phyloP scores from a whole-genome alignment of 139 green algal species.

The Eudorina sp. region DNA sequence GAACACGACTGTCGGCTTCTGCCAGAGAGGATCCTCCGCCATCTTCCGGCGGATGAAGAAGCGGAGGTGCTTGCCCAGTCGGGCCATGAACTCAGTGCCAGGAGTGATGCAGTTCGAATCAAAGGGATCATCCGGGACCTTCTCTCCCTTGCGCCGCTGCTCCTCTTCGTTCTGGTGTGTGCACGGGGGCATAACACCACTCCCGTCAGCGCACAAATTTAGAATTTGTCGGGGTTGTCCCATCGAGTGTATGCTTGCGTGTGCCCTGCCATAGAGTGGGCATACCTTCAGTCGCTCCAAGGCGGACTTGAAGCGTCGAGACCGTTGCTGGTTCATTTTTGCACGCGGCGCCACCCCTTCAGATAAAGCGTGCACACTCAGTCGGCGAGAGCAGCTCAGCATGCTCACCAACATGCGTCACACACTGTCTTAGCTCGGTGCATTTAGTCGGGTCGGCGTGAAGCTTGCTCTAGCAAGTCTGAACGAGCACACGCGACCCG shows the following conservation, averaged over 20 bases:
- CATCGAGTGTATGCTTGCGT: too few species aligned
- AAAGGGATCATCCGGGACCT: constrained; percentile 74
- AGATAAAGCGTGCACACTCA: too few species aligned
- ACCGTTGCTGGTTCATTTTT: constrained; percentile 98
- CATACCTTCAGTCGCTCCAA: constrained; percentile 69
- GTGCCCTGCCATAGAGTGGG: too few species aligned
- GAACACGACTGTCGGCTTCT: constrained; percentile 84
- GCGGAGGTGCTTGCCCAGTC: constrained; percentile 80
- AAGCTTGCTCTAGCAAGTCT: too few species aligned
- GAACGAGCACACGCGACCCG: too few species aligned
- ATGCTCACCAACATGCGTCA: too few species aligned
- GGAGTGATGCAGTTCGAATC: constrained; percentile 97
- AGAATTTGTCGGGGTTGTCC: too few species aligned
- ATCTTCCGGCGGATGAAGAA: constrained; percentile 91
- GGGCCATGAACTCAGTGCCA: constrained; percentile 73
- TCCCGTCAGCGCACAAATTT: too few species aligned
- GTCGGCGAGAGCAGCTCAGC: too few species aligned
- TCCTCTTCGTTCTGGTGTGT: constrained; percentile 61
- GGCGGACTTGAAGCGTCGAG: constrained; percentile 85
- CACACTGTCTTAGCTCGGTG: too few species aligned
- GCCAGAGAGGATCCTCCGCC: constrained; percentile 87
- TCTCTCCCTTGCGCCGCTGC: constrained; percentile 71
- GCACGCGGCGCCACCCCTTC: constrained; percentile 89
- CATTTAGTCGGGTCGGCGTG: too few species aligned
- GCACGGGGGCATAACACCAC: background rate